These are phyloP conservation scores for Sporothrix humicola DNA, from an alignment of 2,329 filamentous ascomycete genomes.

Conservation along the genomic window DNA sequence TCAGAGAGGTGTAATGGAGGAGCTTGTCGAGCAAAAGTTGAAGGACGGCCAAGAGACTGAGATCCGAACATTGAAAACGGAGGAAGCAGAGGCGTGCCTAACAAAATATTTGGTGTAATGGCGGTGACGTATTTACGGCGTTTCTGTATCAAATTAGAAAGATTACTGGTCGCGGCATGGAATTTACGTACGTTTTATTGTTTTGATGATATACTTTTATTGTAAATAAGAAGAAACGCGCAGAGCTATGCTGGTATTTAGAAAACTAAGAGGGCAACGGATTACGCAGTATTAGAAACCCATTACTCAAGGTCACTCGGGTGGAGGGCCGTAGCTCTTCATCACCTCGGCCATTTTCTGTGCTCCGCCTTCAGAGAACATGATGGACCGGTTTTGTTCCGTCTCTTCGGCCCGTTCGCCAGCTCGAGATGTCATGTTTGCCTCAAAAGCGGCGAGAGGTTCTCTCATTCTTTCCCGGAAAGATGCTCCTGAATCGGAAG, in stretches of 20 bases:
- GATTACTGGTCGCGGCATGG: too few species aligned
- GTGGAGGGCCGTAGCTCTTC: slow-evolving; percentile 13
- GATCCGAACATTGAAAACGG: not conserved
- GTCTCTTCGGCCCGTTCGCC: not conserved
- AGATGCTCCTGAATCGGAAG: not conserved
- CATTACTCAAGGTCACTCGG: not conserved
- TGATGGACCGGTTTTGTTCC: not conserved
- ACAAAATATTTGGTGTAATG: not conserved
- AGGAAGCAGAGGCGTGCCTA: not conserved
- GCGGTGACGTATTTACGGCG: not conserved
- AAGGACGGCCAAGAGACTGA: slow-evolving; percentile 36
- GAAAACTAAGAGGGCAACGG: not conserved
- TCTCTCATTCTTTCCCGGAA: not conserved
- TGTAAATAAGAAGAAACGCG: too few species aligned
- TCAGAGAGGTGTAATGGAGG: slow-evolving; percentile 43
- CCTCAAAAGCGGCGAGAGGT: not conserved
- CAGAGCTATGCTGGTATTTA: too few species aligned
- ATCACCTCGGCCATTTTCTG: slow-evolving; percentile 10
- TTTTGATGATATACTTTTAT: too few species aligned
- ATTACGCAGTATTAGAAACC: not conserved
- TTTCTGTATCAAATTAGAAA: too few species aligned
- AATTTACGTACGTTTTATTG: too few species aligned
- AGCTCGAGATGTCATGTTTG: not conserved
- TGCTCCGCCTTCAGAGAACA: not conserved
- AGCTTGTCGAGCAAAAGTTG: slow-evolving; percentile 45